phyloP scores from a whole-genome alignment of 2,329 filamentous ascomycete species.

The Beauveria rudraprayagi region DNA sequence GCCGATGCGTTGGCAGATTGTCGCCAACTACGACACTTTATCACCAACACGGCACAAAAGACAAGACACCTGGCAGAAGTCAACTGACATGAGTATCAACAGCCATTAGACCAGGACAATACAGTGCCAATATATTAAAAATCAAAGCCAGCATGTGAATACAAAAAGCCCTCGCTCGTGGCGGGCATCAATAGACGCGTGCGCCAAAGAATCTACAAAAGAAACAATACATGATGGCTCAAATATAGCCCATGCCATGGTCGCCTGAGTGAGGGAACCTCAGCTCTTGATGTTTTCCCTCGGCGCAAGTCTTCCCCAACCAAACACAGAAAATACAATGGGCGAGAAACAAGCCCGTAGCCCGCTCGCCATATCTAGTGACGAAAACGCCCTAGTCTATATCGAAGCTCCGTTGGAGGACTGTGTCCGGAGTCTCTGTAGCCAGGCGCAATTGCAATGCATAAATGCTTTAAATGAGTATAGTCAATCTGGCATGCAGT shows the following conservation, averaged over 20 bases:
- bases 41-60: no score
- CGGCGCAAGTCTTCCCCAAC: not conserved
- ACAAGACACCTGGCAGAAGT: no score
- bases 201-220: constrained; percentile 5
- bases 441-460: not conserved
- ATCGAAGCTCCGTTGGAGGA: not conserved
- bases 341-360: not conserved
- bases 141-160: not conserved
- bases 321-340: not conserved
- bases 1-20: no score
- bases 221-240: not conserved
- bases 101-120: no score
- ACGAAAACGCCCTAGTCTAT: constrained; percentile 3
- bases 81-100: no score
- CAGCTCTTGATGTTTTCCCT: constrained; percentile 13
- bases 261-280: constrained; percentile 8
- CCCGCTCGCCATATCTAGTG: constrained; percentile 1
- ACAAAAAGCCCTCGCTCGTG: not conserved
- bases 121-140: no score
- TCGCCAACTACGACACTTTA: no score
- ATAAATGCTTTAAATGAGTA: not conserved
- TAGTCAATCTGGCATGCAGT: not conserved
- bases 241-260: not conserved
- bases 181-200: not conserved
- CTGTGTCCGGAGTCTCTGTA: not conserved